phyloP scores from a whole-genome alignment of 116 monocot genomes.

The Thalassia testudinum region DNA sequence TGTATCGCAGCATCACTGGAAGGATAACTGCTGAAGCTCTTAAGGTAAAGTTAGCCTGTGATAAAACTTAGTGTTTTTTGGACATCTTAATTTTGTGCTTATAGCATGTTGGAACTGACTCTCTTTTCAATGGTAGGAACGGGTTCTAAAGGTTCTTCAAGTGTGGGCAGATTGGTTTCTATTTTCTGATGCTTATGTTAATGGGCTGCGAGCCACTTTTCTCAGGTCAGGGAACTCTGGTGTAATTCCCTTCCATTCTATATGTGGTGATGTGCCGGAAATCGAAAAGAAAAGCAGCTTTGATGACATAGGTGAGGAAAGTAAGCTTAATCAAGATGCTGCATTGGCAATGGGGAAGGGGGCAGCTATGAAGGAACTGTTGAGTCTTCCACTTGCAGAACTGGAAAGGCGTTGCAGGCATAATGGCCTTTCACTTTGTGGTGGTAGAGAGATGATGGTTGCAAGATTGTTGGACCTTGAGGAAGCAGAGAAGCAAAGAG shows the following conservation, averaged over 20 bases:
- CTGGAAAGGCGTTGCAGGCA: conserved; percentile 93
- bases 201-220: conserved; percentile 79
- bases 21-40: conserved; percentile 98
- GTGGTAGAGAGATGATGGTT: conserved; percentile 96
- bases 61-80: neutral
- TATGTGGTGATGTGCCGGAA: conserved; percentile 88
- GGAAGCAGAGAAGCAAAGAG: conserved; percentile 79
- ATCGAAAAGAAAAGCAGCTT: conserved; percentile 47
- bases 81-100: neutral
- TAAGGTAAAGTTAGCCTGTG: conserved; percentile 32
- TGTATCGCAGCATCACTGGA: conserved; percentile 91
- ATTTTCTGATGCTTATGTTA: conserved; percentile 97
- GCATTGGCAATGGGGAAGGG: conserved; percentile 86
- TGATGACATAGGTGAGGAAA: conserved; percentile 38
- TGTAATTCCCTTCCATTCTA: conserved; percentile 76
- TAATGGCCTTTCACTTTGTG: conserved; percentile 87
- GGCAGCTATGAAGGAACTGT: conserved; percentile 77
- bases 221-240: conserved; percentile 86
- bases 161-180: conserved; percentile 99
- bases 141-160: conserved; percentile 95
- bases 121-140: conserved; percentile 43
- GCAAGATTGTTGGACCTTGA: conserved; percentile 86
- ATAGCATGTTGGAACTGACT: neutral
- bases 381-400: conserved; percentile 78
- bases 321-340: conserved; percentile 69